A percentile compares a stretch with the other conserved stretches of the same genome.
Conservation (phyloP, 2,329 filamentous ascomycete genomes). For the Ceratocystiopsis sp. region DNA sequence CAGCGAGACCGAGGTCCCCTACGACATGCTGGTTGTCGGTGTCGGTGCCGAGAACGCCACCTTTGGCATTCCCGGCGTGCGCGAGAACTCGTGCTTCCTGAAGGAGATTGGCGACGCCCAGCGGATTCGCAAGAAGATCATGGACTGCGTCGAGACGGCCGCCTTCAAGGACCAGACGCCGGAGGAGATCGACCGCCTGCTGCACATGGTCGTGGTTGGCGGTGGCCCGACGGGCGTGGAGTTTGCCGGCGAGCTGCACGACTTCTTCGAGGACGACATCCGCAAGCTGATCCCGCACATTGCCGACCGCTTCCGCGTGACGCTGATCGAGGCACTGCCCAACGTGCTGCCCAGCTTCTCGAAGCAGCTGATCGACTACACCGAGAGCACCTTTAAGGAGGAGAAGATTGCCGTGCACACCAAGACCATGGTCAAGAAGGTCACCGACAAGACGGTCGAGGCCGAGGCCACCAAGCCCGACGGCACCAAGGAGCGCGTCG, state of each 20-base stretch:
- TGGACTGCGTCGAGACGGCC: constrained; percentile 98
- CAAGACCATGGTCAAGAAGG: constrained; percentile 98
- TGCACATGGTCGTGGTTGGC: constrained; percentile 94
- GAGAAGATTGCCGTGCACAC: constrained; percentile 95
- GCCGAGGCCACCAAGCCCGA: constrained; percentile 69
- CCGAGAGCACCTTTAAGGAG: constrained; percentile 96
- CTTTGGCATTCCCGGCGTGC: constrained; percentile 91
- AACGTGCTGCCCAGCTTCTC: constrained; percentile 97
- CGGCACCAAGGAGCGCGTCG: constrained; percentile 64
- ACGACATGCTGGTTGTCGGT: constrained; percentile 95
- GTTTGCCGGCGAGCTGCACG: constrained; percentile 93
- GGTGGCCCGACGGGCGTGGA: constrained; percentile 95
- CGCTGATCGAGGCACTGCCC: constrained; percentile 88
- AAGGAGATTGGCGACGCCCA: constrained; percentile 97
- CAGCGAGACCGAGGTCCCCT: constrained; percentile 74
- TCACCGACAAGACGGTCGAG: constrained; percentile 84
- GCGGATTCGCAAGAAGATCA: constrained; percentile 92
- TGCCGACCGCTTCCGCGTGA: constrained; percentile 87
- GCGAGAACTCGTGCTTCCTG: constrained; percentile 90
- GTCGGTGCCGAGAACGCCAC: constrained; percentile 97
- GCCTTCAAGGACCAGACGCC: constrained; percentile 90
- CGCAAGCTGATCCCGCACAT: constrained; percentile 97
- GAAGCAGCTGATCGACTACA: constrained; percentile 98
- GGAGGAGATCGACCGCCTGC: constrained; percentile 79
- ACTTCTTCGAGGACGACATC: constrained; percentile 97